Percentiles rank a stretch among this genome's conserved stretches.
Evolutionary conservation across 2,329 filamentous ascomycete genomes (phyloP).

Genomic region (Talaromyces sp.): DNA sequence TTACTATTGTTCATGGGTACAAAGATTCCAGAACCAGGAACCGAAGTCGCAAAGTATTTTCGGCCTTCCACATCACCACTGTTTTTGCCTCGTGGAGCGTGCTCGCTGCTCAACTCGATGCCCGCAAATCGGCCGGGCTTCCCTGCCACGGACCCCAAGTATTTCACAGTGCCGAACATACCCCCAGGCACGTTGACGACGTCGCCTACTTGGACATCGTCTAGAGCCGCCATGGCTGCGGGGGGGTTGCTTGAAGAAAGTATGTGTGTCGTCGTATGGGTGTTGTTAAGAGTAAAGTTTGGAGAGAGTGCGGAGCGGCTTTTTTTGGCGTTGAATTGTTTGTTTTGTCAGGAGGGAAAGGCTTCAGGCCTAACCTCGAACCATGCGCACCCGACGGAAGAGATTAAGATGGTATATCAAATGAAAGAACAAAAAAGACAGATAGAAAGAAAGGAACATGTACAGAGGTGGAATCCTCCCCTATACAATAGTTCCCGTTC

Average conservation of each 20-base stretch:
- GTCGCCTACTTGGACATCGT: conserved; percentile 74
- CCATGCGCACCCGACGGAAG: background rate
- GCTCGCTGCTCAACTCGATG: conserved; percentile 82
- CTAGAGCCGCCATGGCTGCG: conserved; percentile 39
- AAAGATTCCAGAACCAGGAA: conserved; percentile 88
- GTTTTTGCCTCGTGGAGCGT: conserved; percentile 85
- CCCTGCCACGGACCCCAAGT: conserved; percentile 81
- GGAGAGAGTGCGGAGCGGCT: background rate
- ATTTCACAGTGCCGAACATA: conserved; percentile 88
- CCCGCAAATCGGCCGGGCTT: conserved; percentile 92
- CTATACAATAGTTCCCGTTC: conserved; percentile 3
- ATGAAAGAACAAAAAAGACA: background rate
- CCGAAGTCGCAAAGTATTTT: conserved; percentile 77
- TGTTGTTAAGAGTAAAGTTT: background rate
- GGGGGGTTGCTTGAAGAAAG: background rate
- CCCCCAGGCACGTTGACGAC: conserved; percentile 87
- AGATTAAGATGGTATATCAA: background rate
- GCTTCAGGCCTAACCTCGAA: background rate
- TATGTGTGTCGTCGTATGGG: background rate
- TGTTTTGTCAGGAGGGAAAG: conserved; percentile 4
- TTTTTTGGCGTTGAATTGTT: background rate
- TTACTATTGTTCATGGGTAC: conserved; percentile 79
- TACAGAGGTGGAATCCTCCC: no score
- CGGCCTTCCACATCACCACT: conserved; percentile 89
- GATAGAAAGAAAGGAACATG: background rate